These are phyloP conservation scores for Acanthamoeba quina DNA, from an alignment of 208 protist genomes.

Conservation along the genomic window DNA sequence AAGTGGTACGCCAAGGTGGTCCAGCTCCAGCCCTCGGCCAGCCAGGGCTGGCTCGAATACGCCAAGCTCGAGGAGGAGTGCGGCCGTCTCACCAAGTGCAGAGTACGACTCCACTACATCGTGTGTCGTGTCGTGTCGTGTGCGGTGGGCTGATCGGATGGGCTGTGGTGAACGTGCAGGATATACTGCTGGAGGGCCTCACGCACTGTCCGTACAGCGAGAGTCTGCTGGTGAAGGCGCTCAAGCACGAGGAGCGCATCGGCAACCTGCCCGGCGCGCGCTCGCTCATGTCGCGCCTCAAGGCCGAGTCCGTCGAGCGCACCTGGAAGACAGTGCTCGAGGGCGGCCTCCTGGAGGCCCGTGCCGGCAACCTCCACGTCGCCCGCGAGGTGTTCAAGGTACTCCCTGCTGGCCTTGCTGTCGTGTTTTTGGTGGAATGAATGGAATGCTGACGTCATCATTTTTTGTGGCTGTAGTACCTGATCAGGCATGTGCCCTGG, in stretches of 20 bases:
- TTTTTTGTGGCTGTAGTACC: conserved; percentile 73
- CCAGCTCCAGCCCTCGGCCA: conserved; percentile 83
- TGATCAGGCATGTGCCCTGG: conserved; percentile 89
- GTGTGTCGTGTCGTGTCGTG: neutral
- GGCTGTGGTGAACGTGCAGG: conserved; percentile 5
- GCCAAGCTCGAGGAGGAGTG: conserved; percentile 94
- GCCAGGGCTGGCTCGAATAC: conserved; percentile 90
- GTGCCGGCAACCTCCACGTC: conserved; percentile 85
- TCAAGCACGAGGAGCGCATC: conserved; percentile 89
- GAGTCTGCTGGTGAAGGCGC: conserved; percentile 87
- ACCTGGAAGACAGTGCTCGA: conserved; percentile 91
- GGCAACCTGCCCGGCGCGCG: conserved; percentile 78
- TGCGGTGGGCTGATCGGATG: neutral
- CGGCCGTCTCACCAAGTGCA: conserved; percentile 85
- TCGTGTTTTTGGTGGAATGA: neutral
- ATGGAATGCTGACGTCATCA: neutral
- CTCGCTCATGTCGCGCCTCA: conserved; percentile 57
- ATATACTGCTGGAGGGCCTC: conserved; percentile 85
- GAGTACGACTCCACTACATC: neutral
- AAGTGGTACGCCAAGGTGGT: conserved; percentile 83
- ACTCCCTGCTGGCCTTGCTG: no score
- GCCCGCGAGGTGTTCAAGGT: conserved; percentile 88
- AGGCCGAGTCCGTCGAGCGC: conserved; percentile 80
- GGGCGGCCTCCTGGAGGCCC: conserved; percentile 89
- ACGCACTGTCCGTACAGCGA: conserved; percentile 88